phyloP scores from a whole-genome alignment of 2,329 filamentous ascomycete genomes.

The Hypomyces perniciosus region DNA sequence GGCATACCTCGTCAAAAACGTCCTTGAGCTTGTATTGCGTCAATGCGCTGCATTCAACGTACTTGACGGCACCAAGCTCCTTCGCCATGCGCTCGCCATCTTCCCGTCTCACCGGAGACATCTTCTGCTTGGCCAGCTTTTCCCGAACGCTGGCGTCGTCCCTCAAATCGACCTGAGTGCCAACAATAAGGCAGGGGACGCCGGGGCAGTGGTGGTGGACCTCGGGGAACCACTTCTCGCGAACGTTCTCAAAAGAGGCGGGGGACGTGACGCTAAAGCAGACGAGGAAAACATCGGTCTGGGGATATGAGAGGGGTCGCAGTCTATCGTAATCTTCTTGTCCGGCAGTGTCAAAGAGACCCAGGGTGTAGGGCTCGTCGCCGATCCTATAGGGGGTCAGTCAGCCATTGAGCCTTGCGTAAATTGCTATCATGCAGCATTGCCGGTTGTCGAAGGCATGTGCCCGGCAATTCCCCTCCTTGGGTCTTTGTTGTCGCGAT shows the following conservation, averaged over 20 bases:
- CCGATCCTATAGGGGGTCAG: conserved; percentile 66
- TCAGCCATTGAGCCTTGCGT: conserved; percentile 3
- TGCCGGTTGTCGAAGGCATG: not conserved
- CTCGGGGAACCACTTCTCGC: conserved; percentile 98
- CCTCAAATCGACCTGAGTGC: conserved; percentile 93
- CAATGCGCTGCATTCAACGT: conserved; percentile 95
- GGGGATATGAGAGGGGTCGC: conserved; percentile 91
- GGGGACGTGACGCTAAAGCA: conserved; percentile 98
- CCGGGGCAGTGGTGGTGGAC: conserved; percentile 98
- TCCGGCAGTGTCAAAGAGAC: conserved; percentile 95
- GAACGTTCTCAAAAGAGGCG: conserved; percentile 97
- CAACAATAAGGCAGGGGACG: conserved; percentile 94
- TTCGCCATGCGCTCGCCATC: conserved; percentile 96
- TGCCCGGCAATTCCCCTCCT: not conserved
- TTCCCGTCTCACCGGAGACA: conserved; percentile 85
- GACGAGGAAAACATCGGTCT: conserved; percentile 97
- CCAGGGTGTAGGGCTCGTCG: conserved; percentile 95
- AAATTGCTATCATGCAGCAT: not conserved
- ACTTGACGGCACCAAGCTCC: conserved; percentile 95
- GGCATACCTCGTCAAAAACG: conserved; percentile 91
- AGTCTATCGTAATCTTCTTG: conserved; percentile 99
- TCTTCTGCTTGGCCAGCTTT: conserved; percentile 93
- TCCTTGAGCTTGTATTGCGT: conserved; percentile 99
- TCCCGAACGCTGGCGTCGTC: conserved; percentile 83
- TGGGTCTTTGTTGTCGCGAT: not conserved